Conservation (phyloP, 2,329 filamentous ascomycete species). For the Epichloe hybrida region DNA sequence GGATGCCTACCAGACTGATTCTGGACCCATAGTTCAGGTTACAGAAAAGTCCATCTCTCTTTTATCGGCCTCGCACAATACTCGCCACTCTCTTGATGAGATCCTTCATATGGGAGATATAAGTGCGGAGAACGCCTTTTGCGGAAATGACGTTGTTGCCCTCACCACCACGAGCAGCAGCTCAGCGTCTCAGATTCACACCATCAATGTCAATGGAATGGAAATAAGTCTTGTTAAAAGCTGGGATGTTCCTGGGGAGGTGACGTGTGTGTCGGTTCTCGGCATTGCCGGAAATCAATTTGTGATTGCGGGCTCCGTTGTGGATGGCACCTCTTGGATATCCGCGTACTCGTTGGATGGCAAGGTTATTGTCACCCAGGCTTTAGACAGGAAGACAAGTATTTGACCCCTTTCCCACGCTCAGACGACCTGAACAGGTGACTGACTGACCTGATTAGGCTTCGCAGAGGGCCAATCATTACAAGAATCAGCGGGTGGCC, state of each 20-base stretch:
- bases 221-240: slow-evolving; percentile 15
- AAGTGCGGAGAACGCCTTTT: slow-evolving; percentile 29
- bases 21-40: slow-evolving; percentile 35
- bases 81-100: slow-evolving; percentile 13
- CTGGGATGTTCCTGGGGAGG: slow-evolving; percentile 29
- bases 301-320: slow-evolving; percentile 22
- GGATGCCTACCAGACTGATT: slow-evolving; percentile 23
- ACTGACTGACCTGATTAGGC: not conserved
- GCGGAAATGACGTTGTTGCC: slow-evolving; percentile 24
- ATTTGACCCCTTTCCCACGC: not conserved
- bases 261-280: slow-evolving; percentile 33
- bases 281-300: slow-evolving; percentile 12
- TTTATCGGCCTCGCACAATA: slow-evolving; percentile 23
- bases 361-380: slow-evolving; percentile 7
- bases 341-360: slow-evolving; percentile 18
- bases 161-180: slow-evolving; percentile 28
- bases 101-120: slow-evolving; percentile 15
- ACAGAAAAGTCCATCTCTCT: slow-evolving; percentile 35
- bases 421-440: not conserved
- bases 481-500: not conserved
- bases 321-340: slow-evolving; percentile 20
- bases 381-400: slow-evolving; percentile 3
- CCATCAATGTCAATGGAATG: slow-evolving; percentile 23
- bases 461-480: not conserved
- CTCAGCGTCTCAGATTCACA: slow-evolving; percentile 24